Evolutionary conservation across 2,329 filamentous ascomycete species (phyloP).

Genomic region (Botryotinia narcissicola): DNA sequence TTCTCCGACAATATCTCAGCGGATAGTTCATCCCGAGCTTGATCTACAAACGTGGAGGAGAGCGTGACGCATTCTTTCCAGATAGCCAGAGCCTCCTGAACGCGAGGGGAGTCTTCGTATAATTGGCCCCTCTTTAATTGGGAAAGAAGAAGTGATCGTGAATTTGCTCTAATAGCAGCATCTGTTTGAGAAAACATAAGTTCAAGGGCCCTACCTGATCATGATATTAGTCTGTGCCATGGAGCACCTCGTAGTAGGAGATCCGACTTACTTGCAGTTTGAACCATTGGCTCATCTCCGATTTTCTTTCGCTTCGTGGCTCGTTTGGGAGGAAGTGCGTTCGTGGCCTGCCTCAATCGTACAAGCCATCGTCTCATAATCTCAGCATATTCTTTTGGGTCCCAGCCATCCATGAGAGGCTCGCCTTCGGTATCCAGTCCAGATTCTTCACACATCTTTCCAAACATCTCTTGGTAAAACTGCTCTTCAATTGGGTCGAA

Average conservation of each 20-base stretch:
- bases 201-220: constrained; percentile 69
- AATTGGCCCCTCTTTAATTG: constrained; percentile 73
- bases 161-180: constrained; percentile 60
- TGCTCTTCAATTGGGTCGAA: constrained; percentile 91
- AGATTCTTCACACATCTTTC: constrained; percentile 69
- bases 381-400: constrained; percentile 59
- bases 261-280: constrained; percentile 68
- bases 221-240: not conserved
- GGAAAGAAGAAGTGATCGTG: constrained; percentile 62
- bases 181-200: constrained; percentile 90
- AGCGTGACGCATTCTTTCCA: constrained; percentile 61
- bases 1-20: constrained; percentile 41
- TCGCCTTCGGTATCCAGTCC: constrained; percentile 52
- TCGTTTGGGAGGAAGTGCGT: constrained; percentile 58
- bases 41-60: constrained; percentile 52
- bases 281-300: constrained; percentile 60
- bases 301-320: constrained; percentile 53
- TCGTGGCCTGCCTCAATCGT: constrained; percentile 75
- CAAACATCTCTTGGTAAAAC: constrained; percentile 75
- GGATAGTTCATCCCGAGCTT: constrained; percentile 62
- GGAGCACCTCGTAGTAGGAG: not conserved
- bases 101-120: constrained; percentile 69
- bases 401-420: constrained; percentile 61
- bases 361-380: constrained; percentile 78
- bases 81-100: constrained; percentile 64